Base-by-base conservation (phyloP, 2,329 filamentous ascomycete genomes). In the Fusarium tanahbumbuense region DNA sequence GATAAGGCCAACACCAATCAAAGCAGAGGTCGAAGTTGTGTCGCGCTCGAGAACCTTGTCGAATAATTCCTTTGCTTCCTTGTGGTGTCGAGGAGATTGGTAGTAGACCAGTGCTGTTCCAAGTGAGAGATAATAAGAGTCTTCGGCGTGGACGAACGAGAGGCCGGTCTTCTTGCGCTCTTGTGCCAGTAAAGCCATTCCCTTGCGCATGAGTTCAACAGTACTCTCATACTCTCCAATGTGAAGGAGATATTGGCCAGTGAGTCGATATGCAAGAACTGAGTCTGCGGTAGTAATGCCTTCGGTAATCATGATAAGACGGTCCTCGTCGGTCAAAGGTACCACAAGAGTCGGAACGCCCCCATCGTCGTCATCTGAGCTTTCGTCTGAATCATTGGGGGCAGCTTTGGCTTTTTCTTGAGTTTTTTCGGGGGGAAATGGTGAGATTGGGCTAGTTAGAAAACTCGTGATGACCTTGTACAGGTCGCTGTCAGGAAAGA, bases 1-100 rank as follows among this genome's bases (percentile, higher is more conserved):
- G 42, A 99, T 95, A 25, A 98, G 81, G 2, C 96, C 97, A 34
- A 98, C 89, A 1, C 96, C 96, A 47, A 98, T 92, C 66, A 99
- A 83, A 4, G 94, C 94, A 30, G 89, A 83, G 1, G 94, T 97
- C 1, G 92, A 94, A 5, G 88, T 88, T 3, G 90, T 86, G 60
- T 97, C 93, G 27, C 92, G 88, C 49, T 88, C 84, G 1, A 99
- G 85, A 8, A 98, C 92, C 30, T 87, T 87, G 72, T 97, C 90
- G 72, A 99, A 98, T 0, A 98, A 85, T n/a, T 81, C 80, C 76
- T 93, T 95, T 4, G 96, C 94, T 81, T 98, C 95, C 20, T 90
- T 86, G 73, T 99, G 96, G 76, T 98, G 91, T 65, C 93, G 89
- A 1, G 96, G 96, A 1, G 93, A 91, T 77, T 98, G 94, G 72